Base-by-base conservation (phyloP, 2,329 filamentous ascomycete genomes). In the Ophiostoma novo-ulmi region DNA sequence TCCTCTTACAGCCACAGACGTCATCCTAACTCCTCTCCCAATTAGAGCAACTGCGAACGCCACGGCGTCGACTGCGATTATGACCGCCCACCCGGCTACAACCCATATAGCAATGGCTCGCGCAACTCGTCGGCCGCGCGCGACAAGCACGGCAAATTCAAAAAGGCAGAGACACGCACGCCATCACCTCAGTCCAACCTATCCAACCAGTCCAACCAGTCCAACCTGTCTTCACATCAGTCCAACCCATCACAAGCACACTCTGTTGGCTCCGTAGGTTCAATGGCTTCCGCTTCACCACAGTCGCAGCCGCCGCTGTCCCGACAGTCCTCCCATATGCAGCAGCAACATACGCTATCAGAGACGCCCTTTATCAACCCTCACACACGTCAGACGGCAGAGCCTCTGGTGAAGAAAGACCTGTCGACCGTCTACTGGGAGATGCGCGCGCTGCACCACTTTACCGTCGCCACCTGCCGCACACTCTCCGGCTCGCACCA, bases 371-470 rank as follows among this genome's bases (percentile, higher is more conserved):
- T 58, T 2, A 58, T 58, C 52, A 58, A 58, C n/a, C 52, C 52
- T 1, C 52, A 26, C n/a, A 58, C n/a, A 26, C 52, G 52, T 20
- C 44, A 58, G 8, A 26, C 52, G 8, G n/a, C 52, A 58, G 52
- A 11, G n/a, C 52, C 52, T 5, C n/a, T 58, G n/a, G 6, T 26
- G n/a, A 8, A 8, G 17, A 58, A 58, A 13, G 52, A 58, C 52
- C n/a, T 58, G 22, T 58, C n/a, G 31, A 26, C 55, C 69, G 75
- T 36, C 69, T 73, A 44, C 72, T 71, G 74, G 69, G 76, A 77
- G 68, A 72, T 77, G n/a, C 72, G 72, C 22, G 71, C 76, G 17
- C 35, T 76, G 38, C 75, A 77, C 52, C 58, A 71, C 69, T 77
- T 74, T 48, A 71, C 71, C 1, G 67, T 73, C 6, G 63, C 73